Evolutionary conservation across 129 eudicot species (phyloP).

Genomic region (Scalesia atractyloides): DNA sequence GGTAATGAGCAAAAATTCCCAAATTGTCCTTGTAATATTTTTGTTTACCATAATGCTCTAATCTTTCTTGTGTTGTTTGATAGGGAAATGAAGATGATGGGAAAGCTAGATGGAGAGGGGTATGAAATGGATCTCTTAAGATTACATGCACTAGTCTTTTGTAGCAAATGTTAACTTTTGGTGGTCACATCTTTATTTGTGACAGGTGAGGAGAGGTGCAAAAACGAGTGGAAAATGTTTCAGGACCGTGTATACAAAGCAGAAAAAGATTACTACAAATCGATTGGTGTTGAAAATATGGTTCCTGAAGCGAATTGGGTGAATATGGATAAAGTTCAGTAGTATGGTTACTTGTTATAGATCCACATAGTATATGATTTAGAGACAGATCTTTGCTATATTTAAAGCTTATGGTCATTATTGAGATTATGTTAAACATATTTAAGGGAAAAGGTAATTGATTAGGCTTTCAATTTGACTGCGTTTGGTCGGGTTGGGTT

Average conservation of each 20-base stretch:
- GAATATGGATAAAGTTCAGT: constrained; percentile 29
- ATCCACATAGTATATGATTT: constrained; percentile 31
- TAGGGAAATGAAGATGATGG: constrained; percentile 57
- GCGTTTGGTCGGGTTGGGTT: not conserved
- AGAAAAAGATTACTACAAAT: constrained; percentile 53
- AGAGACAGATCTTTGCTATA: constrained; percentile 16
- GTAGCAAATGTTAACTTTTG: constrained; percentile 10
- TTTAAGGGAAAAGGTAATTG: constrained; percentile 15
- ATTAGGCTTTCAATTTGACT: not conserved
- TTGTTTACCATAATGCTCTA: not conserved
- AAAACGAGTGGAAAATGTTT: constrained; percentile 73
- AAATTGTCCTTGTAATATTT: constrained; percentile 4
- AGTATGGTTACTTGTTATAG: constrained; percentile 13
- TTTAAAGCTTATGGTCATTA: no score
- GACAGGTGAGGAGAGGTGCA: constrained; percentile 82
- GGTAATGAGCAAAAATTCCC: constrained; percentile 42
- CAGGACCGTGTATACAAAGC: constrained; percentile 54
- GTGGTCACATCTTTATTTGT: constrained; percentile 10
- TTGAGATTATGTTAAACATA: no score
- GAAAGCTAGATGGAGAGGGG: constrained; percentile 77
- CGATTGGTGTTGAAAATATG: constrained; percentile 50
- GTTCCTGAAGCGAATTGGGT: constrained; percentile 37
- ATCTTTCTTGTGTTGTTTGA: constrained; percentile 9
- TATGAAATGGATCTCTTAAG: constrained; percentile 27
- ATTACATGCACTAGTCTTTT: not conserved